Evolutionary conservation across 345 rosid species (phyloP), one percentile per base, ranked within the genome.

Genomic region (Diplotaxis tenuifolia): DNA sequence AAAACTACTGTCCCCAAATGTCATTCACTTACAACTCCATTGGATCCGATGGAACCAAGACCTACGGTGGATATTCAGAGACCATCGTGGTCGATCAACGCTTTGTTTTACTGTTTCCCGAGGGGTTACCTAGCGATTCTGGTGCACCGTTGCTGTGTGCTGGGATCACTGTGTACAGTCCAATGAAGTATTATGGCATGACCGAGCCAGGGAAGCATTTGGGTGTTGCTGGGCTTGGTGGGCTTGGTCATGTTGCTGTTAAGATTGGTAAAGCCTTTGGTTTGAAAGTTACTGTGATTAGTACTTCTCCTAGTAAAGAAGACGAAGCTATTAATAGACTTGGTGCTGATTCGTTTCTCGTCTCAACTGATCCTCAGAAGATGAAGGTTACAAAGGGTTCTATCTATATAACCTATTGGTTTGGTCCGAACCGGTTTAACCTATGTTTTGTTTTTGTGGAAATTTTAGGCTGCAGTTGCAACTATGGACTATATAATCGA

Each of bases 401-500:
- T 47, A 3, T 47, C 16, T n/a, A n/a, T n/a, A n/a, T 47, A 47
- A 15, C 53, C 53, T 47, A 47, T 47, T 8, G 53, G 12, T 47
- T 7, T 47, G 53, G 20, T 47, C 53, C 21, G 2, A 47, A 47
- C 53, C 21, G 53, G 21, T 47, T 47, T 1, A 47, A 15, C 21
- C 3, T 12, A 27, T 42, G 18, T 47, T 47, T 47, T 47, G 21
- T 47, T 49, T 8, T 5, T 40, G 67, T 62, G 67, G 36, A 23
- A 20, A 62, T 2, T 67, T 76, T 81, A 93, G 94, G 88, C 80
- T 25, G 93, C 91, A 34, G 55, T 82, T 14, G 86, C 82, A 15
- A 84, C 87, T 21, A 91, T 91, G 94, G 98, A 93, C 74, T 93
- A 60, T 80, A 89, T 91, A 45, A 88, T 93, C 15, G 97, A 93